Evolutionary conservation across 371 early-diverging fungal species (phyloP), one percentile per base, ranked within the genome.

Genomic region (Lichtheimia hyalospora): DNA sequence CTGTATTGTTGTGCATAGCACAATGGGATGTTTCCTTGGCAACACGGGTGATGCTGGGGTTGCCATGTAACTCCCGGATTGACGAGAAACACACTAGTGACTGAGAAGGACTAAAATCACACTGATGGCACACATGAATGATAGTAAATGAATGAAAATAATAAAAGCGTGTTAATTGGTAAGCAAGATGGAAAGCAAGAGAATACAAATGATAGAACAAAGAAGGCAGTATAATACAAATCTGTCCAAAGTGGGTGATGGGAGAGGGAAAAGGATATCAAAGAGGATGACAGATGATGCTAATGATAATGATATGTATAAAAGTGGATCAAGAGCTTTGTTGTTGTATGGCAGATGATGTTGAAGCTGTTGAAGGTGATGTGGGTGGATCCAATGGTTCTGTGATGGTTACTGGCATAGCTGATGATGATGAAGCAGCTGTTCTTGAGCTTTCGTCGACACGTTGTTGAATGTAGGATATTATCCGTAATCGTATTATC

Each of bases 391-490:
- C 16, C 23, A 4, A 6, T 34, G 28, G 42, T 54, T 34, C 54
- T n/a, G 54, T 39, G 3, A 41, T 40, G 20, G 54, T 20, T 14
- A 40, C 5, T 16, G 54, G 54, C 23, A 41, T 34, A 15, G 15
- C 20, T 13, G 58, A 15, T 48, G 58, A 21, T 8, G 59, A 21
- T 15, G 43, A 24, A 3, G 52, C 40, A 43, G 16, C 39, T 18
- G 15, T 42, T 15, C 6, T 34, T n/a, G 16, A 21, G 24, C 20
- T 41, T n/a, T 34, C 39, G 28, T 64, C 59, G 34, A 64, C 59
- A 24, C 59, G 59, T n/a, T 62, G 62, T 56, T 69, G 67, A 25
- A 66, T 69, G 49, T 68, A 70, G n/a, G 51, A 50, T 12, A 63
- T 57, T 12, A 71, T 44, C 40, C 48, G 57, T 55, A 70, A 58